phyloP scores from a whole-genome alignment of 1,284 basidiomycete species.

The Chondrostereum purpureum region DNA sequence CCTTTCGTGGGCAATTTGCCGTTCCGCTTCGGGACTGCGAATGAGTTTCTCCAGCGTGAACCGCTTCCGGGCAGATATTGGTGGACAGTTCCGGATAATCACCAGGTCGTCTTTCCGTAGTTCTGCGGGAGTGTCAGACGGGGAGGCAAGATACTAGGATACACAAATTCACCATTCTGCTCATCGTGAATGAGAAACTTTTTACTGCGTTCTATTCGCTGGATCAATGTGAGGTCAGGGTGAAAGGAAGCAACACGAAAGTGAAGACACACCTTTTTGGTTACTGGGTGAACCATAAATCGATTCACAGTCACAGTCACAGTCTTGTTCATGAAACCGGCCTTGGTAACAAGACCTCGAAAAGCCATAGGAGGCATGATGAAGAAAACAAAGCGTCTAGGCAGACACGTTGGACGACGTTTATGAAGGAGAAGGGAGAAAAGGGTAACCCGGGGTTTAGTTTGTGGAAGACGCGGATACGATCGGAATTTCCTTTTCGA shows the following conservation, averaged over 20 bases:
- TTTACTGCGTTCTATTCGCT: constrained; percentile 68
- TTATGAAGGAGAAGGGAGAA: background rate
- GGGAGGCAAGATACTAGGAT: constrained; percentile 1
- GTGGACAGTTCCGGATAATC: constrained; percentile 72
- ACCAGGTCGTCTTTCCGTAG: constrained; percentile 64
- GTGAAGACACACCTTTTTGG: constrained; percentile 62
- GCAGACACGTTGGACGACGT: background rate
- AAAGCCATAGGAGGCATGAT: constrained; percentile 73
- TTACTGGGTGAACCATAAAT: constrained; percentile 58
- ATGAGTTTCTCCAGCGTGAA: constrained; percentile 64
- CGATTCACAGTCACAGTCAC: constrained; percentile 74
- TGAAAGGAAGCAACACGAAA: background rate
- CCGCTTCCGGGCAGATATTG: constrained; percentile 68
- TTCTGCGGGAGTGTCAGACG: constrained; percentile 28
- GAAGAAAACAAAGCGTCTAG: constrained; percentile 6
- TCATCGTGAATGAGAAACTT: constrained; percentile 74
- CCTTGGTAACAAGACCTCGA: constrained; percentile 67
- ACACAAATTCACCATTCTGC: constrained; percentile 43
- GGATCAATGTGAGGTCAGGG: constrained; percentile 10
- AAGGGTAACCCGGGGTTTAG: too few species aligned
- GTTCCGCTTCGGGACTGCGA: constrained; percentile 58
- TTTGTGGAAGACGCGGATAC: too few species aligned
- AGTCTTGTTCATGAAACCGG: constrained; percentile 75
- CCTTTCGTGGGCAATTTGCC: constrained; percentile 28
- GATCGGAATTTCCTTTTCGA: too few species aligned